phyloP scores from a whole-genome alignment of 78 protist genomes.

The Trichosphaerium sp. region DNA sequence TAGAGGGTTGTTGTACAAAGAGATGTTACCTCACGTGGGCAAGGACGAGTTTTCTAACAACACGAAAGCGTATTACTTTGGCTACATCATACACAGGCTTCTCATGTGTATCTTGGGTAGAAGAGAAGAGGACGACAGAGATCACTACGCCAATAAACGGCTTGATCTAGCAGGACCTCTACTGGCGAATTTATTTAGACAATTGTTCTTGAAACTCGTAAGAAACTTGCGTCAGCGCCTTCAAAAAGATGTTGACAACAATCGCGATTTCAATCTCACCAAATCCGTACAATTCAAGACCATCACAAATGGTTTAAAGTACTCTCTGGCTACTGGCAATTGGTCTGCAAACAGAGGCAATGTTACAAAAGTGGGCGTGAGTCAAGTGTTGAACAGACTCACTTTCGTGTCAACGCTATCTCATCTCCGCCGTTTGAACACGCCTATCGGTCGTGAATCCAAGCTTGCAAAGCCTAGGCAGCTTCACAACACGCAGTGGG shows the following conservation, averaged over 20 bases:
- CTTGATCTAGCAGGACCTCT: constrained; percentile 95
- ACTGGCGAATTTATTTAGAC: constrained; percentile 69
- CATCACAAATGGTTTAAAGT: constrained; percentile 80
- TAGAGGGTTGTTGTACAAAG: constrained; percentile 59
- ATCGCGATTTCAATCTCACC: constrained; percentile 32
- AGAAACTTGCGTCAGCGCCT: constrained; percentile 28
- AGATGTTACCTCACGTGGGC: constrained; percentile 94
- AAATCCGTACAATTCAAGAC: constrained; percentile 42
- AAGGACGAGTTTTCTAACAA: constrained; percentile 63
- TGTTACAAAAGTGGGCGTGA: constrained; percentile 35
- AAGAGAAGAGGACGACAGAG: constrained; percentile 89
- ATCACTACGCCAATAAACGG: constrained; percentile 99
- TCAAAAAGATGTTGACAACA: constrained; percentile 23
- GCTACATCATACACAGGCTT: constrained; percentile 89
- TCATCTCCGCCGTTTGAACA: constrained; percentile 91
- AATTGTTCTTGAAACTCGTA: constrained; percentile 51
- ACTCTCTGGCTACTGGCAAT: constrained; percentile 97
- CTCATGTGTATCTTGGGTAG: constrained; percentile 75
- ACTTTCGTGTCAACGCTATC: constrained; percentile 92
- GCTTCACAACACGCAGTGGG: constrained; percentile 99
- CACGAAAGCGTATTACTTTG: constrained; percentile 92
- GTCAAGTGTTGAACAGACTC: constrained; percentile 94
- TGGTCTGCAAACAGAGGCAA: constrained; percentile 64
- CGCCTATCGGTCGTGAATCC: constrained; percentile 91
- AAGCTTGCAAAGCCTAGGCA: constrained; percentile 91